Evolutionary conservation across 164 flowering plant genomes (phyloP).

Genomic region (Stephania japonica): DNA sequence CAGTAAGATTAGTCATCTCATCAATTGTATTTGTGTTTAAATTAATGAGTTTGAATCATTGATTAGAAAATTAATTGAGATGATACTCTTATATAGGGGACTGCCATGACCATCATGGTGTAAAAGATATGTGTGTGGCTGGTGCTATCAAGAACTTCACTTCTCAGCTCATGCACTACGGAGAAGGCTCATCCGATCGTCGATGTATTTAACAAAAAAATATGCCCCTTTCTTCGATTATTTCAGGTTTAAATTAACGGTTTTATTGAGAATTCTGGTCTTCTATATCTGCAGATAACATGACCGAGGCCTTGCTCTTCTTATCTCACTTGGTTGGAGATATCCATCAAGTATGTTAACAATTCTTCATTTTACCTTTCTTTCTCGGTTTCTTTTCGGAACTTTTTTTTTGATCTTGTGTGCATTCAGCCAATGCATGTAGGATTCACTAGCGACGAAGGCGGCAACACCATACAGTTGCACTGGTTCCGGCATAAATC

Average conservation of each 20-base stretch:
- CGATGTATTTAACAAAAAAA: conserved; percentile 37
- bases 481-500: conserved; percentile 92
- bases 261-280: neutral
- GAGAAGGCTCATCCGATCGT: conserved; percentile 74
- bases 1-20: conserved; percentile 30
- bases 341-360: conserved; percentile 74
- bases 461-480: conserved; percentile 75
- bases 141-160: conserved; percentile 88
- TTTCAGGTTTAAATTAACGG: neutral
- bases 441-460: conserved; percentile 79
- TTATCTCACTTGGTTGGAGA: conserved; percentile 96
- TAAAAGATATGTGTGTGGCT: conserved; percentile 72
- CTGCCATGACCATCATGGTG: conserved; percentile 70
- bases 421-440: conserved; percentile 77
- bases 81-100: conserved; percentile 49
- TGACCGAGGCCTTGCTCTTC: conserved; percentile 83
- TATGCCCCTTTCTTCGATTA: neutral
- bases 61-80: neutral
- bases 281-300: conserved; percentile 45
- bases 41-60: neutral
- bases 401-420: neutral
- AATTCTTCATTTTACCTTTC: neutral
- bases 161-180: conserved; percentile 70
- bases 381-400: too few species aligned
- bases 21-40: neutral